Percentiles rank a stretch among this genome's conserved stretches.
Evolutionary conservation across 1,139 yeast genomes (phyloP).

Genomic region (Geotrichum armillariae): DNA sequence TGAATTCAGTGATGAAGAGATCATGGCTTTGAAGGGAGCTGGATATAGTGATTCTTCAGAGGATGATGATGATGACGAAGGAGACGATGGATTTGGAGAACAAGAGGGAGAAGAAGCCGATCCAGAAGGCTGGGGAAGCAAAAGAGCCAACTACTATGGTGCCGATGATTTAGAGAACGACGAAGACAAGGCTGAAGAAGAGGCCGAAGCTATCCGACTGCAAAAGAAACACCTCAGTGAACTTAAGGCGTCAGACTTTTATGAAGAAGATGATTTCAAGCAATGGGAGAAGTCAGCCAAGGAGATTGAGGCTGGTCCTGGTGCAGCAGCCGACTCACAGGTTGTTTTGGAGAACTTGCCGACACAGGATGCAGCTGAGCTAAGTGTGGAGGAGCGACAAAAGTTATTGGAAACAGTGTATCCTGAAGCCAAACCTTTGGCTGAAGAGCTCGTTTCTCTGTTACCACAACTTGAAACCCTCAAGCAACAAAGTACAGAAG

Average conservation of each 20-base stretch:
- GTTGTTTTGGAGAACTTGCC: constrained; percentile 32
- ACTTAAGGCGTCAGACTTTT: constrained; percentile 75
- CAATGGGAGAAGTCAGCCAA: constrained; percentile 40
- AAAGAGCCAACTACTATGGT: constrained; percentile 73
- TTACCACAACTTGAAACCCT: constrained; percentile 47
- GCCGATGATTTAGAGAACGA: constrained; percentile 74
- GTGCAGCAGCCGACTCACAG: constrained; percentile 24
- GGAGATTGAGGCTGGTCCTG: constrained; percentile 38
- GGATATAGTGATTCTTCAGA: constrained; percentile 31
- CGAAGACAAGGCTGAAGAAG: constrained; percentile 75
- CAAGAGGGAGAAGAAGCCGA: constrained; percentile 50
- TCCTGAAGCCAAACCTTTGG: constrained; percentile 83
- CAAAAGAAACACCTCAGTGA: constrained; percentile 85
- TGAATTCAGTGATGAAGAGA: constrained; percentile 54
- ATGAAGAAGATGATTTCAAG: constrained; percentile 80
- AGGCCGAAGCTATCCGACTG: constrained; percentile 83
- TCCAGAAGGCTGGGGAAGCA: constrained; percentile 76
- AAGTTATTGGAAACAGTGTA: constrained; percentile 38
- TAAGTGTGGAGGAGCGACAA: constrained; percentile 42
- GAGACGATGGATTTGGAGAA: constrained; percentile 32
- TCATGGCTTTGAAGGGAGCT: constrained; percentile 41
- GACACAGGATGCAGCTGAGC: constrained; percentile 40
- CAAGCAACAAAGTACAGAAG: constrained; percentile 22
- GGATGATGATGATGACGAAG: constrained; percentile 34
- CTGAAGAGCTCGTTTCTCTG: constrained; percentile 59